Base-by-base conservation (phyloP, 495 filamentous ascomycete genomes). In the Penicillium egyptiacum region DNA sequence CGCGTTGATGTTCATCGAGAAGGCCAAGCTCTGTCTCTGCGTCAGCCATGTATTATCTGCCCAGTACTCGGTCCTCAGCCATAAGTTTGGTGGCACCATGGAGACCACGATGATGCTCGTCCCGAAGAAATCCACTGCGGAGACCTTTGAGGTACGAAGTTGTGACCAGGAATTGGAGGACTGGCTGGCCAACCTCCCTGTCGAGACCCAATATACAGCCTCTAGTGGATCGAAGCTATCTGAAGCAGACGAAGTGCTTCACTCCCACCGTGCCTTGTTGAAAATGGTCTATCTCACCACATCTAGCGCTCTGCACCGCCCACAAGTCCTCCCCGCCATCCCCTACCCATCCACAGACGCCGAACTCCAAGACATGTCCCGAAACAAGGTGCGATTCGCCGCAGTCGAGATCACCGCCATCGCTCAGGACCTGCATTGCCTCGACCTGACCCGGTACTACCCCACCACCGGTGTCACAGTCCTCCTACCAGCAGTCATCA, bases 271-370 rank as follows among this genome's bases (percentile, higher is more conserved):
- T 37, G 86, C 85, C 44, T 77, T 96, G 20, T 75, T 96, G 30
- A 89, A 94, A 68, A 92, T 96, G 89, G 83, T 93, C 23, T 94
- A 93, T 66, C 86, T 88, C 67, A 91, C 90, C 8, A 92, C 91
- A 8, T 80, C 93, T 37, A 92, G 89, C 50, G 91, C 91, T 8
- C 81, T 96, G 28, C 91, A 96, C 69, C 82, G 91, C 35, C 91
- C 91, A 16, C 90, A 93, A 56, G 91, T 95, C 39, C 81, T 95
- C 28, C 89, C 90, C 1, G 86, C 88, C 3, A 77, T 83, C n/a
- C 81, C 85, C 4, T 78, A 75, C 19, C 78, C 83, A n/a, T 81
- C 83, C 12, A 75, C 72, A 59, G 74, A 74, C 55, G 78, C 76
- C 2, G 84, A 88, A 46, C 71, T 88, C 9, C 89, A 92, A 60